Evolutionary conservation across 805 yeast species (phyloP).

Genomic region (Ogataea angusta): DNA sequence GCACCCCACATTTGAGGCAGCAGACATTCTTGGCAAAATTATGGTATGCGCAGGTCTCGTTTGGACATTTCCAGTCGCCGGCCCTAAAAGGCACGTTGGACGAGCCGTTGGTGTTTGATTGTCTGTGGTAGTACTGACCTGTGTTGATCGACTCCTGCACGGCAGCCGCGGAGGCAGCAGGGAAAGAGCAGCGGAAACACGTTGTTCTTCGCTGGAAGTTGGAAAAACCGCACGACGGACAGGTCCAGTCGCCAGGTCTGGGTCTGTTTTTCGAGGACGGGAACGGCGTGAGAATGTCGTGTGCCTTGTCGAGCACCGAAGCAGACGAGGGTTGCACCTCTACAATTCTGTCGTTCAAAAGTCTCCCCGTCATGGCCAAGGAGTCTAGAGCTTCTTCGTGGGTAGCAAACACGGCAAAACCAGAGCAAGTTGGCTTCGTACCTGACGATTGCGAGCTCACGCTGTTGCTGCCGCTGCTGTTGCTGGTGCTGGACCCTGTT

Average conservation of each 20-base stretch:
- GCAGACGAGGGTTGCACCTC: slow-evolving; percentile 88
- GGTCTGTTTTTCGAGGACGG: slow-evolving; percentile 84
- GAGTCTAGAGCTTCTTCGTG: slow-evolving; percentile 87
- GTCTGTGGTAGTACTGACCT: slow-evolving; percentile 18
- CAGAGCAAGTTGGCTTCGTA: slow-evolving; percentile 53
- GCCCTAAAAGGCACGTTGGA: slow-evolving; percentile 87
- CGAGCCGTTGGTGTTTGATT: slow-evolving; percentile 16
- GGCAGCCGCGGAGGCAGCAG: slow-evolving; percentile 70
- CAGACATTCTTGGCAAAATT: slow-evolving; percentile 88
- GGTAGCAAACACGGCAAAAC: slow-evolving; percentile 79
- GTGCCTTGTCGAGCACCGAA: slow-evolving; percentile 74
- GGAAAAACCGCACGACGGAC: slow-evolving; percentile 93
- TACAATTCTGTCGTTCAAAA: slow-evolving; percentile 64
- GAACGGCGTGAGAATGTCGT: slow-evolving; percentile 76
- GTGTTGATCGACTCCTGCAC: slow-evolving; percentile 50
- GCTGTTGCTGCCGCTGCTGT: slow-evolving; percentile 17
- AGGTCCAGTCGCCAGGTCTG: slow-evolving; percentile 98
- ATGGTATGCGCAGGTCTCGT: slow-evolving; percentile 78
- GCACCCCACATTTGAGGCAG: slow-evolving; percentile 85
- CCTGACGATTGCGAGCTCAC: slow-evolving; percentile 30
- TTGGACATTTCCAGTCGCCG: slow-evolving; percentile 92
- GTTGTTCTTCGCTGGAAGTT: slow-evolving; percentile 93
- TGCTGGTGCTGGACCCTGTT: slow-evolving; percentile 7
- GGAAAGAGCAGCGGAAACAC: slow-evolving; percentile 89
- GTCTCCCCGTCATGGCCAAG: slow-evolving; percentile 73